Conservation (phyloP, 192 early-diverging fungal species). For the Coemansia sp. region DNA sequence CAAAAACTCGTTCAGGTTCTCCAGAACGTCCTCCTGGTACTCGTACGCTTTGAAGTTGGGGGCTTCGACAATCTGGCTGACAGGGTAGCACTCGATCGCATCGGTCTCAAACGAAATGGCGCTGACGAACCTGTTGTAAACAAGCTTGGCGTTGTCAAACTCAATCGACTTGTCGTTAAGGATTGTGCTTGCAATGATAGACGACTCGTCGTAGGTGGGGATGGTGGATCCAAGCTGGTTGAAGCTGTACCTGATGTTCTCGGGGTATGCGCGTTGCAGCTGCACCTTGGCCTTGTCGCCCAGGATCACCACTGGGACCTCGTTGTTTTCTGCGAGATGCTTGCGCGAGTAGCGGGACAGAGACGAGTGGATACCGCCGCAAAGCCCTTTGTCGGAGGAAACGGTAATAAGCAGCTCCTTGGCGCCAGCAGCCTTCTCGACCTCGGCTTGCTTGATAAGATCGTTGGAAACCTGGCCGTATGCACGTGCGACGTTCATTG, state of each 20-base stretch:
- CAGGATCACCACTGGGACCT: constrained; percentile 68
- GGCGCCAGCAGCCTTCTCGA: constrained; percentile 62
- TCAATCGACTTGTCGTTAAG: constrained; percentile 57
- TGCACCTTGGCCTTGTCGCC: constrained; percentile 95
- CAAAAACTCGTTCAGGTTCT: constrained; percentile 89
- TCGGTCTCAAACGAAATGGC: constrained; percentile 91
- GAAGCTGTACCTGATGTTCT: constrained; percentile 83
- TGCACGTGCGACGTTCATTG: constrained; percentile 82
- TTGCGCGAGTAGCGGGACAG: constrained; percentile 81
- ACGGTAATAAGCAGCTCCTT: constrained; percentile 76
- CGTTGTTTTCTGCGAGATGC: constrained; percentile 59
- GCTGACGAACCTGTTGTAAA: constrained; percentile 94
- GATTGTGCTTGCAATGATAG: constrained; percentile 78
- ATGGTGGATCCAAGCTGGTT: constrained; percentile 88
- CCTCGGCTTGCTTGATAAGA: constrained; percentile 64
- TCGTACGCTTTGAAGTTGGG: constrained; percentile 90
- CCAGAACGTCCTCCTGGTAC: constrained; percentile 82
- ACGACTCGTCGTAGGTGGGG: constrained; percentile 87
- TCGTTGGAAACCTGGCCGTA: constrained; percentile 60
- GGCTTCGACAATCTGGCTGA: constrained; percentile 69
- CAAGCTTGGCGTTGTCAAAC: constrained; percentile 73
- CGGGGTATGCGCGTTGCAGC: constrained; percentile 73
- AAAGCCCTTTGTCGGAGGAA: constrained; percentile 97
- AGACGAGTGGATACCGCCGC: constrained; percentile 97
- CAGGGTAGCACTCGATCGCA: constrained; percentile 58